phyloP scores from a whole-genome alignment of 1,139 yeast genomes.

The Kodamaea ohmeri region DNA sequence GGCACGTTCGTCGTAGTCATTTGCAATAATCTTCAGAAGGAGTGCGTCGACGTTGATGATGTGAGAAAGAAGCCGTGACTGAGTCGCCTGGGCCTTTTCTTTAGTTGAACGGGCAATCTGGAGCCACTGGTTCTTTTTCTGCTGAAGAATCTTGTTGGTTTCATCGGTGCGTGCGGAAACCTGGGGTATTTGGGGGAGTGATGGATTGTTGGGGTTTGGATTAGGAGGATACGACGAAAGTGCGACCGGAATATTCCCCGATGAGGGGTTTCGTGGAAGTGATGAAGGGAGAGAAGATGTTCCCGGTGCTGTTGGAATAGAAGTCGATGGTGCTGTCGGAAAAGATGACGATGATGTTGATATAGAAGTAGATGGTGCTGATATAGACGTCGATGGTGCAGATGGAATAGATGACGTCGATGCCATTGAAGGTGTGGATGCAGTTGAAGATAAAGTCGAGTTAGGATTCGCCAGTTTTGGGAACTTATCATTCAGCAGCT shows the following conservation, averaged over 20 bases:
- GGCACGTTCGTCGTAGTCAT: constrained; percentile 36
- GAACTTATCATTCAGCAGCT: neutral
- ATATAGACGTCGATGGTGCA: too few relatives aligned
- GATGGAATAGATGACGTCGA: too few relatives aligned
- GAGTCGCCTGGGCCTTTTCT: constrained; percentile 21
- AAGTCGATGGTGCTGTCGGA: too few relatives aligned
- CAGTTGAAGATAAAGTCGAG: too few relatives aligned
- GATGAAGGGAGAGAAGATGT: neutral
- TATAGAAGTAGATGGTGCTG: too few relatives aligned
- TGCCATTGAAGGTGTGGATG: too few relatives aligned
- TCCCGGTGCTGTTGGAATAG: neutral
- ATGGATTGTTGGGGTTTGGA: constrained; percentile 5
- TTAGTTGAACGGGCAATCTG: constrained; percentile 29
- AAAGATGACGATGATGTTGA: too few relatives aligned
- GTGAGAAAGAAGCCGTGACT: constrained; percentile 21
- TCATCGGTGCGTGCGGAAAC: constrained; percentile 19
- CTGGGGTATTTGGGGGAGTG: constrained; percentile 8
- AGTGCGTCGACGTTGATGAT: constrained; percentile 35
- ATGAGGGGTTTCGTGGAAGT: constrained; percentile 2
- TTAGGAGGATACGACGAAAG: neutral
- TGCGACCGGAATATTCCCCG: neutral
- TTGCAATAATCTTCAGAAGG: constrained; percentile 29
- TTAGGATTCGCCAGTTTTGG: too few relatives aligned
- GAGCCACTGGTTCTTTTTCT: constrained; percentile 31
- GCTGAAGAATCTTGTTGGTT: constrained; percentile 17